Percentiles rank a stretch among this genome's conserved stretches.
Conservation (phyloP, 139 green algal genomes). For the Zygnema circumcarinatum region DNA sequence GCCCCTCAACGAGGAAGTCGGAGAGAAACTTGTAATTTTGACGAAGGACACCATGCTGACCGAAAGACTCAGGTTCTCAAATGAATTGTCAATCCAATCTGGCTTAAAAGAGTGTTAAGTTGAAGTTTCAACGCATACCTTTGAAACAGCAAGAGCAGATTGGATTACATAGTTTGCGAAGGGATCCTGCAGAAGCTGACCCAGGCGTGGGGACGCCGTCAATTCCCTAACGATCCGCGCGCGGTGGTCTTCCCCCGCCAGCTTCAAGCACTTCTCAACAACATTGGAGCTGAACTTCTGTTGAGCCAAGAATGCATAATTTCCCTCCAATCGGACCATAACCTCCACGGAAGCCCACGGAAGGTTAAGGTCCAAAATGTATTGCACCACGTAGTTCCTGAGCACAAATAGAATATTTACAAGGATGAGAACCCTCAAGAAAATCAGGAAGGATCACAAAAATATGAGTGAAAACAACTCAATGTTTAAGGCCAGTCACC, state of each 20-base stretch:
- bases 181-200: conserved; percentile 81
- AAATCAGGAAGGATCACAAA: neutral
- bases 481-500: neutral
- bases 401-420: conserved; percentile 26
- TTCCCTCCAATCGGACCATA: conserved; percentile 79
- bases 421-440: neutral
- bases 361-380: conserved; percentile 94
- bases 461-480: conserved; percentile 14
- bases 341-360: conserved; percentile 76
- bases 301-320: conserved; percentile 84
- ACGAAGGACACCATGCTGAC: no score
- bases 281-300: conserved; percentile 99
- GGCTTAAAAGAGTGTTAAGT: no score
- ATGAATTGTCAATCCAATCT: no score
- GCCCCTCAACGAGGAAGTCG: no score
- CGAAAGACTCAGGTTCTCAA: no score
- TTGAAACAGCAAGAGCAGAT: conserved; percentile 60
- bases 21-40: no score
- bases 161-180: conserved; percentile 97
- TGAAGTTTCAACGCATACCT: no score
- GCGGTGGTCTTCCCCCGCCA: conserved; percentile 75
- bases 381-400: conserved; percentile 99
- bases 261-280: conserved; percentile 98
- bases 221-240: conserved; percentile 88
- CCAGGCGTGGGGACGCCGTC: conserved; percentile 73